phyloP scores from a whole-genome alignment of 164 flowering plant species.

The Amborella trichopoda region DNA sequence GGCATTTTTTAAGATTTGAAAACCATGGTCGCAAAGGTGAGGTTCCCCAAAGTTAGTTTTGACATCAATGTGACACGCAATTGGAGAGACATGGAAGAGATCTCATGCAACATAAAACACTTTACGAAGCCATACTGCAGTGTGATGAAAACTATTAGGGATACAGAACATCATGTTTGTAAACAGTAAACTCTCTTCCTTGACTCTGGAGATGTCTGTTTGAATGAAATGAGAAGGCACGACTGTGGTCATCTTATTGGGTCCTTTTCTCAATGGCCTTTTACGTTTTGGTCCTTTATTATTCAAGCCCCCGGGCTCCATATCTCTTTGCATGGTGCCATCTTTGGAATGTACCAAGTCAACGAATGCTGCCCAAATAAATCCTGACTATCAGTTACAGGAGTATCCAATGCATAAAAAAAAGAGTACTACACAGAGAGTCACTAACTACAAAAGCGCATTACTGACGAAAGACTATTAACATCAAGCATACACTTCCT shows the following conservation, averaged over 20 bases:
- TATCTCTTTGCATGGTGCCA: slow-evolving; percentile 66
- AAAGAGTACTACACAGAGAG: too few species aligned
- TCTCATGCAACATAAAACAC: too few species aligned
- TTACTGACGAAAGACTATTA: too few species aligned
- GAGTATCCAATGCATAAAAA: too few species aligned
- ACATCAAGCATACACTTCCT: too few species aligned
- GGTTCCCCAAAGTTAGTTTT: too few species aligned
- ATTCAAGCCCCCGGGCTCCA: slow-evolving; percentile 21
- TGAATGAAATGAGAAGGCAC: slow-evolving; percentile 78
- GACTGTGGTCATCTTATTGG: slow-evolving; percentile 32
- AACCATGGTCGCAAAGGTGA: too few species aligned
- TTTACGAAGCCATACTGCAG: not conserved
- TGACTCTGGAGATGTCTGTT: slow-evolving; percentile 66
- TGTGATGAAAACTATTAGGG: slow-evolving; percentile 18
- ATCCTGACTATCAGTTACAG: too few species aligned
- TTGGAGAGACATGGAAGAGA: too few species aligned
- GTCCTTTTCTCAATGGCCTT: slow-evolving; percentile 38
- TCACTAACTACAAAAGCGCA: too few species aligned
- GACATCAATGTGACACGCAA: too few species aligned
- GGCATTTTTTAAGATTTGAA: too few species aligned
- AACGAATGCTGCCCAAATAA: slow-evolving; percentile 74
- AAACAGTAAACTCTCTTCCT: slow-evolving; percentile 54
- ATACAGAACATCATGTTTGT: slow-evolving; percentile 84
- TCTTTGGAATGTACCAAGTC: slow-evolving; percentile 81
- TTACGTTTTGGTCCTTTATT: slow-evolving; percentile 24